Percentiles rank a stretch among this genome's conserved stretches.
phyloP scores from a whole-genome alignment of 768 basidiomycete species.

The Boletus vermiculosoides region DNA sequence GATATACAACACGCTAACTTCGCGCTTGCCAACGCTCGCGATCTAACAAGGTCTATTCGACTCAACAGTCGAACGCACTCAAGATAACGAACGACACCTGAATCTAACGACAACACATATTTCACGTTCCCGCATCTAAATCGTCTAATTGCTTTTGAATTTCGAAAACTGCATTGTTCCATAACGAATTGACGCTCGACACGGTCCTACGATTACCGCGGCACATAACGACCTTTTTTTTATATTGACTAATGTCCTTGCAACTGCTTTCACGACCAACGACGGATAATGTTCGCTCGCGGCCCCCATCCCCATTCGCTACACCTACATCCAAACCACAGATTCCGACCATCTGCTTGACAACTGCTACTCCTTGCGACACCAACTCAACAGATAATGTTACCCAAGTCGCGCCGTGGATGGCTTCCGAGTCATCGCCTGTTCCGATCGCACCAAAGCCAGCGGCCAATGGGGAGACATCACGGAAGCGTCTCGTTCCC shows the following conservation, averaged over 20 bases:
- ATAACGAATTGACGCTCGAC: conserved; percentile 28
- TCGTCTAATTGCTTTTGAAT: conserved; percentile 16
- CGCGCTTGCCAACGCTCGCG: conserved; percentile 12
- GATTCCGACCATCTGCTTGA: conserved; percentile 66
- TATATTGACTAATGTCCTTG: conserved; percentile 29
- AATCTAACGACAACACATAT: conserved; percentile 25
- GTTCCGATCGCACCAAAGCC: conserved; percentile 32
- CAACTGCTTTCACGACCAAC: conserved; percentile 32
- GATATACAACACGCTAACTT: conserved; percentile 17
- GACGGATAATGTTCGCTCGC: conserved; percentile 24
- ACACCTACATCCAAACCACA: conserved; percentile 31
- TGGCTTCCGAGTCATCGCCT: conserved; percentile 6
- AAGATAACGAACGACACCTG: conserved; percentile 22
- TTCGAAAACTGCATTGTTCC: conserved; percentile 15
- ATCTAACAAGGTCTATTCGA: conserved; percentile 19
- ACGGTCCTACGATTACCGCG: conserved; percentile 14
- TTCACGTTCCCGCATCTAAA: neutral
- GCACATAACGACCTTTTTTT: conserved; percentile 27
- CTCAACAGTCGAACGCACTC: conserved; percentile 12
- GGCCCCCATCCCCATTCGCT: conserved; percentile 28
- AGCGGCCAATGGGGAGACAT: conserved; percentile 11
- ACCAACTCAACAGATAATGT: conserved; percentile 35
- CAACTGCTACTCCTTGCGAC: conserved; percentile 63
- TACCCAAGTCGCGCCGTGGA: conserved; percentile 29
- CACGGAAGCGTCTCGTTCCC: conserved; percentile 58